A percentile compares a stretch with the other conserved stretches of the same genome.
Evolutionary conservation across 257 asterid genomes (phyloP).

Genomic region (Plantago elongata): DNA sequence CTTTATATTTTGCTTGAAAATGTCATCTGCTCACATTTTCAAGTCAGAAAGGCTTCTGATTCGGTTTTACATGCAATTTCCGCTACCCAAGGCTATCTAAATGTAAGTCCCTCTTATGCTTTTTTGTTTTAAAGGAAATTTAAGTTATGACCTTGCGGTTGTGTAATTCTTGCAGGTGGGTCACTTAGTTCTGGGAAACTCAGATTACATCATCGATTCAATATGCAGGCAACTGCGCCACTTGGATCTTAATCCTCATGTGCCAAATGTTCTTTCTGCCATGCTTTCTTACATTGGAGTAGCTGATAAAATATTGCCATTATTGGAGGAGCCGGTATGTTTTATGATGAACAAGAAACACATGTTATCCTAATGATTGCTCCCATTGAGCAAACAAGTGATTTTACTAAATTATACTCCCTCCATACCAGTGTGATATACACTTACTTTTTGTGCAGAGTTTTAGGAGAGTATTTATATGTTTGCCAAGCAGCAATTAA

Average conservation of each 20-base stretch:
- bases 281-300: conserved; percentile 86
- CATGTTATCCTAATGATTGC: conserved; percentile 13
- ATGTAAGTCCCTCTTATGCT: conserved; percentile 54
- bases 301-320: conserved; percentile 82
- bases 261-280: conserved; percentile 87
- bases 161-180: conserved; percentile 70
- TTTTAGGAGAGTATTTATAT: too few species aligned
- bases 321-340: conserved; percentile 96
- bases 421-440: too few species aligned
- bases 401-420: neutral
- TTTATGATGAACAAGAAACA: conserved; percentile 7
- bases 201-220: conserved; percentile 90
- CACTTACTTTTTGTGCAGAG: too few species aligned
- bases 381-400: conserved; percentile 1
- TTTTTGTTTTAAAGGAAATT: conserved; percentile 22
- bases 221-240: conserved; percentile 86
- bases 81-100: conserved; percentile 56
- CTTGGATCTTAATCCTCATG: conserved; percentile 87
- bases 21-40: conserved; percentile 78
- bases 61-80: conserved; percentile 63
- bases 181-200: conserved; percentile 78
- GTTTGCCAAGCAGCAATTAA: too few species aligned
- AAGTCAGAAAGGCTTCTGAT: conserved; percentile 76
- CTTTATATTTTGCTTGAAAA: conserved; percentile 87
- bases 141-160: conserved; percentile 12